These are phyloP conservation scores for Acacia concinna DNA, from an alignment of 331 rosid genomes.

Conservation along the genomic window DNA sequence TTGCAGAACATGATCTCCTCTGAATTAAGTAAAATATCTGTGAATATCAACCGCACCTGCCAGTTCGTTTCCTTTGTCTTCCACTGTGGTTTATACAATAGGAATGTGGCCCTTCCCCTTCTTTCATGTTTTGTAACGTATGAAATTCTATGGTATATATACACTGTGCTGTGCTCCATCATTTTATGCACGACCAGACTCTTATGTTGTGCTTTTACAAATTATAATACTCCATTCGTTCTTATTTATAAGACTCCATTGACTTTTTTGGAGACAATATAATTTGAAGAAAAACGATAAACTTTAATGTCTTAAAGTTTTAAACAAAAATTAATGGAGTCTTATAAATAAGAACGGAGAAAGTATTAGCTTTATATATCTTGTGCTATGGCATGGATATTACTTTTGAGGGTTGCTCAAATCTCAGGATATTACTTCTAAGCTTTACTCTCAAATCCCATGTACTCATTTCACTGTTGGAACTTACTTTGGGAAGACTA, in stretches of 20 bases:
- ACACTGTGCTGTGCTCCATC: constrained; percentile 28
- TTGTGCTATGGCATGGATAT: constrained; percentile 10
- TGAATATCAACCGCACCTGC: constrained; percentile 37
- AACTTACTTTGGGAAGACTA: background rate
- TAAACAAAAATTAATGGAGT: too few species aligned
- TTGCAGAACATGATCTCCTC: constrained; percentile 28
- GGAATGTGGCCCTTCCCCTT: constrained; percentile 17
- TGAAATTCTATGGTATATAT: constrained; percentile 24
- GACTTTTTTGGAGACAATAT: too few species aligned
- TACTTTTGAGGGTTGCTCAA: background rate
- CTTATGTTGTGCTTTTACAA: constrained; percentile 32
- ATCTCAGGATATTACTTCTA: background rate
- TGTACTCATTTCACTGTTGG: background rate
- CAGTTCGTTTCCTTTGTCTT: constrained; percentile 5
- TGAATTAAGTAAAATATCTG: constrained; percentile 33
- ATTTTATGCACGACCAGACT: constrained; percentile 27
- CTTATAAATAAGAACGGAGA: too few species aligned
- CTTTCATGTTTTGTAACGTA: background rate
- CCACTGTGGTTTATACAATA: background rate
- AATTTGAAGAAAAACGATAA: too few species aligned
- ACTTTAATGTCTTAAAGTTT: too few species aligned
- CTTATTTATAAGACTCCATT: too few species aligned
- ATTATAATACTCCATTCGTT: constrained; percentile 28
- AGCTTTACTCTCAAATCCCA: background rate
- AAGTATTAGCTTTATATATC: constrained; percentile 8